Base-by-base conservation (phyloP, 73 alveolate genomes). In the Uronychia setigera region DNA sequence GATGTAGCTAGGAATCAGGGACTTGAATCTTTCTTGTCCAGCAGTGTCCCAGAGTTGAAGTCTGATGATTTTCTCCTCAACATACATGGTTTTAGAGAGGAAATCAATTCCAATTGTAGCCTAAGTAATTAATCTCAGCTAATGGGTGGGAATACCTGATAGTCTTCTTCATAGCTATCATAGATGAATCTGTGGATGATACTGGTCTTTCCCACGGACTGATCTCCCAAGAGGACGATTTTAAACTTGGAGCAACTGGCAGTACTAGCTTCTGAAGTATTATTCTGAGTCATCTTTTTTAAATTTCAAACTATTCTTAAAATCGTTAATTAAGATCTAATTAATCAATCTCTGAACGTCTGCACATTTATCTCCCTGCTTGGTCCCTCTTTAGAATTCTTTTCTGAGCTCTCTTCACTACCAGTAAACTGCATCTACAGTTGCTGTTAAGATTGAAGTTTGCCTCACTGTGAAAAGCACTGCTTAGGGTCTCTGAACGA, bases 41-140 rank as follows among this genome's bases (percentile, higher is more conserved):
- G 96, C 95, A 0, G 98, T 91, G 85, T 95, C 99, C 96, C 99
- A 93, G 59, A 97, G 88, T 79, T 89, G 84, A 33, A 97, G 89
- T 82, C 97, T 93, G 29, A 98, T 96, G 34, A 96, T 90, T 76
- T 97, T 90, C 58, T 96, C 99, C 89, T 97, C 99, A 74, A 96
- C 95, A 89, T 95, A 94, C 88, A 98, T 90, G 35, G 99, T 97
- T 95, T 99, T 97, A 46, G 99, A 96, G 93, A 99, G 88, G 87
- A 99, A 99, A 91, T 99, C 99, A 1, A 99, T 99, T 29, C 99
- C 99, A 60, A 99, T 99, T 35, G 99, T 97, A 19, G 99, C 99
- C 93, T 97, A 91, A 33, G 34, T 67, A 1, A 19, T 11, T 19
- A 46, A 67, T 1, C 5, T n/a, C n/a, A n/a, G n/a, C n/a, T n/a